Evolutionary conservation across 148 eudicot species (phyloP).

Genomic region (Camellia japonica): DNA sequence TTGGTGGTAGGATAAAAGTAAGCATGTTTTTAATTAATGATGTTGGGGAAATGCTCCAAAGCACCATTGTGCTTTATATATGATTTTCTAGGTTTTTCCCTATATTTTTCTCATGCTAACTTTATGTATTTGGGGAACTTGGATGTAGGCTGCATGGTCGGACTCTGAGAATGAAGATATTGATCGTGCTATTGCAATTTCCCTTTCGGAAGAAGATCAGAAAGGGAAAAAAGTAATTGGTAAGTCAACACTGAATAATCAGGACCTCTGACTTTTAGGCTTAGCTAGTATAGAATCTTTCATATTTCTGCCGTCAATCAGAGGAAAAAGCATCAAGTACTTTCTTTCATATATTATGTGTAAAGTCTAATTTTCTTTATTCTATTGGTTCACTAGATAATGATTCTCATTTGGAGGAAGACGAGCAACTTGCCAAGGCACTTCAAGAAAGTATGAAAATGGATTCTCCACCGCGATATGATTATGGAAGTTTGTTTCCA

Average conservation of each 20-base stretch:
- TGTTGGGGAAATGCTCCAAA: not conserved
- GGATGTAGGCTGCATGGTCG: conserved; percentile 59
- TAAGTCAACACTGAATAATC: conserved; percentile 28
- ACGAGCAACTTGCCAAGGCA: conserved; percentile 84
- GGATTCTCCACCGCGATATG: conserved; percentile 63
- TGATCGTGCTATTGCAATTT: conserved; percentile 80
- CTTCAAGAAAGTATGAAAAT: conserved; percentile 74
- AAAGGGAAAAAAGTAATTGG: conserved; percentile 78
- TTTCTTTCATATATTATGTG: not conserved
- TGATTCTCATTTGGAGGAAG: conserved; percentile 62
- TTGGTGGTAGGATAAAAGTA: not conserved
- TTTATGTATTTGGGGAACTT: conserved; percentile 11
- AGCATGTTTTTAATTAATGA: not conserved
- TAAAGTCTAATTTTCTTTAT: not conserved
- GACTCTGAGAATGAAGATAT: conserved; percentile 75
- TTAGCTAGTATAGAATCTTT: not conserved
- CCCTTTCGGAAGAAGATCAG: conserved; percentile 49
- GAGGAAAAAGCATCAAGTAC: not conserved
- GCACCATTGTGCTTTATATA: not conserved
- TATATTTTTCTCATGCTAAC: not conserved
- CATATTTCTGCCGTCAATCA: too few relatives aligned
- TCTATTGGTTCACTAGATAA: conserved; percentile 29
- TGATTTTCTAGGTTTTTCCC: not conserved
- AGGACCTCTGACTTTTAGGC: not conserved
- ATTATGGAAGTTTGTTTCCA: conserved; percentile 51